These are phyloP conservation scores for Beauveria sp. DNA, from an alignment of 2,329 filamentous ascomycete species.

Conservation along the genomic window DNA sequence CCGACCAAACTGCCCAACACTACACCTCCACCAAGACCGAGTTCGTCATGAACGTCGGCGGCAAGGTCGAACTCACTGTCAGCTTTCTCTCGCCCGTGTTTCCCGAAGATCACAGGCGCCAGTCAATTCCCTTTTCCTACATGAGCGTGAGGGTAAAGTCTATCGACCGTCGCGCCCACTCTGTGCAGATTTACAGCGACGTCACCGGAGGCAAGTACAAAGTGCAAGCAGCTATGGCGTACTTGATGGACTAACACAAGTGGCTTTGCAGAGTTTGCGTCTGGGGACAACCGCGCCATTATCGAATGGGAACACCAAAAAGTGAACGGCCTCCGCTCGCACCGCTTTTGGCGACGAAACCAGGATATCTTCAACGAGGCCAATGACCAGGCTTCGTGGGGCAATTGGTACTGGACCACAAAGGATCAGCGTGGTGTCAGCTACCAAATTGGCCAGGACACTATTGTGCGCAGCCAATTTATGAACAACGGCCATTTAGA, in stretches of 20 bases:
- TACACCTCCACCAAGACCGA: conserved; percentile 68
- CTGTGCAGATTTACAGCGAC: conserved; percentile 65
- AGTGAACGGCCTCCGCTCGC: conserved; percentile 48
- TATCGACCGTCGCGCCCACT: conserved; percentile 52
- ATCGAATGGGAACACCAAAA: conserved; percentile 56
- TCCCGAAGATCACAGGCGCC: conserved; percentile 55
- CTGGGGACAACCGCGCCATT: conserved; percentile 48
- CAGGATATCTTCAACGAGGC: conserved; percentile 63
- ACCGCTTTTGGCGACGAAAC: conserved; percentile 51
- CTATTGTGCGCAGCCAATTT: conserved; percentile 59
- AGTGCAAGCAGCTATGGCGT: conserved; percentile 41
- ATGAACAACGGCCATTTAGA: conserved; percentile 52
- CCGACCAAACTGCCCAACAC: conserved; percentile 54
- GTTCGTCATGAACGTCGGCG: conserved; percentile 58
- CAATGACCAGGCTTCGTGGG: conserved; percentile 71
- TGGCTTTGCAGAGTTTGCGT: conserved; percentile 55
- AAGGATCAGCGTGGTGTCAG: conserved; percentile 46
- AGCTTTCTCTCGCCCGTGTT: conserved; percentile 66
- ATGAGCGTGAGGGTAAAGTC: conserved; percentile 56
- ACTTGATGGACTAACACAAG: conserved; percentile 2
- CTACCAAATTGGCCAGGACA: conserved; percentile 65
- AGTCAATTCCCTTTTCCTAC: conserved; percentile 66
- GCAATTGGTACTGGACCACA: conserved; percentile 68
- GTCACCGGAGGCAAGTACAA: conserved; percentile 37
- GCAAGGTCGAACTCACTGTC: conserved; percentile 55